Percentiles rank a stretch among this genome's conserved stretches.
Evolutionary conservation across 129 eudicot genomes (phyloP).

Genomic region (Helianthus annuus): HanXRQr2.0-SUNRISE NC_035437.2:124340482-124340981

Average conservation of each 20-base stretch:
- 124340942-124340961: no score
- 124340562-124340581: conserved; percentile 5
- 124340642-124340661: conserved; percentile 49
- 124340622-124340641: conserved; percentile 50
- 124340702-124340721: conserved; percentile 13
- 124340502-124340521: conserved; percentile 14
- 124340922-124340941: no score
- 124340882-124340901: no score
- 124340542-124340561: conserved; percentile 18
- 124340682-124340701: conserved; percentile 45
- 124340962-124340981: no score
- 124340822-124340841: no score
- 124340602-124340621: conserved; percentile 38
- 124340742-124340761: no score
- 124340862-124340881: no score
- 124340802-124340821: no score
- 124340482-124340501: conserved; percentile 31
- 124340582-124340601: conserved; percentile 19
- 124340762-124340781: no score
- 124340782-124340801: no score
- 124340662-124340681: conserved; percentile 55
- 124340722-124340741: background rate
- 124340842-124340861: no score
- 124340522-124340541: conserved; percentile 25
- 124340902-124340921: no score